Percentiles rank a stretch among this genome's conserved stretches.
Conservation (phyloP, 2,329 filamentous ascomycete genomes). For the Xylariales sp. region DNA sequence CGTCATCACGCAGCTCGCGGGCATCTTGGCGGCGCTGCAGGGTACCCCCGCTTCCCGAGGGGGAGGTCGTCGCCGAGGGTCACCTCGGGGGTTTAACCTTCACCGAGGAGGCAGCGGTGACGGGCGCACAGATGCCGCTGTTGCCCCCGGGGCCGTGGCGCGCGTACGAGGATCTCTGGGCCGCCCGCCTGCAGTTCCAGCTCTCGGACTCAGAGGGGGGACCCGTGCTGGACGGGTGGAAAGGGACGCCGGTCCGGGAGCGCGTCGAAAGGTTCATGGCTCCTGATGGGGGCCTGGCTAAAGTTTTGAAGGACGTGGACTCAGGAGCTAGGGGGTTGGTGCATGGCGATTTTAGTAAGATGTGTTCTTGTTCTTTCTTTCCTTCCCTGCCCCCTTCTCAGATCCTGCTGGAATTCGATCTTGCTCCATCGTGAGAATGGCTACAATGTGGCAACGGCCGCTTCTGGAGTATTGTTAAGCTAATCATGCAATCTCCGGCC, state of each 20-base stretch:
- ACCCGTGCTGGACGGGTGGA: conserved; percentile 7
- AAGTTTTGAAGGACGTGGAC: conserved; percentile 12
- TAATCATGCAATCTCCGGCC: not conserved
- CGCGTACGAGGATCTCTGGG: conserved; percentile 6
- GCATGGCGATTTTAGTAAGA: conserved; percentile 23
- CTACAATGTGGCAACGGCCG: no score
- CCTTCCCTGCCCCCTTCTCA: no score
- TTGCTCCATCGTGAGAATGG: no score
- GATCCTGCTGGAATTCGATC: no score
- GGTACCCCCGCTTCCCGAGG: no score
- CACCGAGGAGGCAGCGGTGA: conserved; percentile 9
- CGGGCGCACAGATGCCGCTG: conserved; percentile 11
- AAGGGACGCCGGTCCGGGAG: not conserved
- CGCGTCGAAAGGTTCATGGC: conserved; percentile 8
- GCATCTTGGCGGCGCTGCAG: conserved; percentile 14
- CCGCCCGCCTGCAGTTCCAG: conserved; percentile 1
- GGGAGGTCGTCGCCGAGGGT: no score
- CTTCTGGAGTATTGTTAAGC: no score
- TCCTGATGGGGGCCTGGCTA: conserved; percentile 8
- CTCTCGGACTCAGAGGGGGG: conserved; percentile 8
- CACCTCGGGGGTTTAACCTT: conserved; percentile 17
- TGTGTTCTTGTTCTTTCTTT: not conserved
- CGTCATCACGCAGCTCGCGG: conserved; percentile 17
- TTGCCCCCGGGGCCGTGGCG: conserved; percentile 7
- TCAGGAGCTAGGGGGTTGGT: conserved; percentile 10